These are phyloP conservation scores for Cryphonectria radicalis DNA, from an alignment of 2,329 filamentous ascomycete species.

Conservation along the genomic window DNA sequence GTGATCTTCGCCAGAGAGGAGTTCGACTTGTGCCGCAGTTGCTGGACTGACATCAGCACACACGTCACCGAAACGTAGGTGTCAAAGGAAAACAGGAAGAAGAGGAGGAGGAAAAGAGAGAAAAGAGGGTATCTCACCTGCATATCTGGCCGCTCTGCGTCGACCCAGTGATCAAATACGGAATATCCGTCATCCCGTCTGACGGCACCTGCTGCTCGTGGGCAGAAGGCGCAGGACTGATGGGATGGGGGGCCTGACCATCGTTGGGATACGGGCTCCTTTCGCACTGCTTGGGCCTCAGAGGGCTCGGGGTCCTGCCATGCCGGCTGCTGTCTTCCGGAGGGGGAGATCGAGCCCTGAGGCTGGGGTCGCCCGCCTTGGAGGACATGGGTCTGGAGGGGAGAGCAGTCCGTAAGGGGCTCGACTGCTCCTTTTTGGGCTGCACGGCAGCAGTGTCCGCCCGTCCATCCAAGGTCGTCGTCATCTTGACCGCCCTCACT, in stretches of 20 bases:
- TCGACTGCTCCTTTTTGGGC: constrained; percentile 23
- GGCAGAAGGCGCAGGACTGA: constrained; percentile 27
- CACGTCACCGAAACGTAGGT: constrained; percentile 16
- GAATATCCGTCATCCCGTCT: constrained; percentile 24
- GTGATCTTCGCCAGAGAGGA: constrained; percentile 91
- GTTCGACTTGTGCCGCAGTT: constrained; percentile 96
- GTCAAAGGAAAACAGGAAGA: no score
- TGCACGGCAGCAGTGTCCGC: constrained; percentile 18
- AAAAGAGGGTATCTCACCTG: constrained; percentile 57
- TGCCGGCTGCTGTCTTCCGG: constrained; percentile 32
- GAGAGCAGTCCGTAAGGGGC: constrained; percentile 31
- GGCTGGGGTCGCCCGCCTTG: constrained; percentile 26
- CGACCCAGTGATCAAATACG: constrained; percentile 7
- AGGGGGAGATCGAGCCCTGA: constrained; percentile 33
- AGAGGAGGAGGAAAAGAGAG: not conserved
- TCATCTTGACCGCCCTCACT: constrained; percentile 24
- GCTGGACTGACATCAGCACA: constrained; percentile 51
- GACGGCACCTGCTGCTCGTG: constrained; percentile 21
- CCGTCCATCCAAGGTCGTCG: constrained; percentile 29
- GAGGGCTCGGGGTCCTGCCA: constrained; percentile 26
- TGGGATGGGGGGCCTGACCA: constrained; percentile 30
- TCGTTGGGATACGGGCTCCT: constrained; percentile 24
- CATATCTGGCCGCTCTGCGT: constrained; percentile 67
- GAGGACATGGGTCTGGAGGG: constrained; percentile 34
- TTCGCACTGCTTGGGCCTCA: constrained; percentile 21